Evolutionary conservation across 306 rosid genomes (phyloP).

Genomic region (Cicer arietinum): DNA sequence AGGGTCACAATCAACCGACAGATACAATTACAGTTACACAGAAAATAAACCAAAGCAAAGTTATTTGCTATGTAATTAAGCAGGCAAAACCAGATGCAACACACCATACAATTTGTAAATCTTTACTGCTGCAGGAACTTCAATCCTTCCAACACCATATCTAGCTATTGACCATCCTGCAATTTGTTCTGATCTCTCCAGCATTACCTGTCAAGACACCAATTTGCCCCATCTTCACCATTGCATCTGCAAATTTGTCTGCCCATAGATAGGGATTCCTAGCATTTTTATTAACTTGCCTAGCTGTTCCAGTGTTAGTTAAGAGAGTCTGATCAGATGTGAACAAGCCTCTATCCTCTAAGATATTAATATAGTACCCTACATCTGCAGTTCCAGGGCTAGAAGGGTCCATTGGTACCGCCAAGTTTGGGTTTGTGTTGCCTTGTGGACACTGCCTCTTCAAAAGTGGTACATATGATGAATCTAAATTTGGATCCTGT

Average conservation of each 20-base stretch:
- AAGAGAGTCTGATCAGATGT: constrained; percentile 73
- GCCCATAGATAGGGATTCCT: constrained; percentile 53
- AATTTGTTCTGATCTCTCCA: constrained; percentile 68
- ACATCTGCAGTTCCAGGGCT: constrained; percentile 55
- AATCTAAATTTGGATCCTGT: constrained; percentile 73
- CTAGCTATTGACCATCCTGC: constrained; percentile 56
- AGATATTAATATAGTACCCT: constrained; percentile 53
- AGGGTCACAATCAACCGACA: constrained; percentile 18
- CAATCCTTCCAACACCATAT: not conserved
- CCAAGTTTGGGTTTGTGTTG: constrained; percentile 53
- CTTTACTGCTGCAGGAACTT: constrained; percentile 30
- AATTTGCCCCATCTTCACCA: constrained; percentile 76
- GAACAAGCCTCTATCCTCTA: constrained; percentile 64
- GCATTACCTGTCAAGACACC: constrained; percentile 56
- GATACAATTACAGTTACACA: not conserved
- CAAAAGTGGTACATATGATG: constrained; percentile 55
- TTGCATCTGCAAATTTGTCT: constrained; percentile 60
- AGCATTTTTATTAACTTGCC: constrained; percentile 58
- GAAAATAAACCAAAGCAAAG: constrained; percentile 22
- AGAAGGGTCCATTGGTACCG: constrained; percentile 67
- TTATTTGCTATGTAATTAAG: constrained; percentile 35
- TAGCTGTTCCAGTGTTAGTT: constrained; percentile 50
- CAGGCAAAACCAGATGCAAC: constrained; percentile 27
- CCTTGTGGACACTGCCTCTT: constrained; percentile 67
- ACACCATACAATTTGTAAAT: constrained; percentile 11